Evolutionary conservation across 78 protist genomes (phyloP).

Genomic region (Mastigamoeba balamuthi): DNA sequence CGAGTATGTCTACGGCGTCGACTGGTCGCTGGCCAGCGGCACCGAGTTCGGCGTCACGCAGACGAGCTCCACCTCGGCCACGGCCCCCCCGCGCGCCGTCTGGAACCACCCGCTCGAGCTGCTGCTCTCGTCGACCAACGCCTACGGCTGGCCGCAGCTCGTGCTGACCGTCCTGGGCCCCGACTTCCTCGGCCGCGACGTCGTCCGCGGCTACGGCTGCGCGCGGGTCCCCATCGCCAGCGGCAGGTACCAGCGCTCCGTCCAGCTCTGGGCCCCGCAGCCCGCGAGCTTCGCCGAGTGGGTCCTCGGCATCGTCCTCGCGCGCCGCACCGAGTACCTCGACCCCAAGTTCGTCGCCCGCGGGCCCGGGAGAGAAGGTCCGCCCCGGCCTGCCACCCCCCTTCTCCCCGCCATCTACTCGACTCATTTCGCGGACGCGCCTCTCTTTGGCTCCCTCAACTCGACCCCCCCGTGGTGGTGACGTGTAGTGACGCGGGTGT

Average conservation of each 20-base stretch:
- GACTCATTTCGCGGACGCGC: too few relatives aligned
- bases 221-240: background rate
- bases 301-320: background rate
- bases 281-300: background rate
- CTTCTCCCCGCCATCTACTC: background rate
- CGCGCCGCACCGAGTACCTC: background rate
- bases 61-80: background rate
- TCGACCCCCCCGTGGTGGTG: too few relatives aligned
- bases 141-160: background rate
- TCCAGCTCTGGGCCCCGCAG: background rate
- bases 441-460: too few relatives aligned
- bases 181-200: background rate
- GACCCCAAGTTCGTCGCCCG: background rate
- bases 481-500: background rate
- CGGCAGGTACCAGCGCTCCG: background rate
- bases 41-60: background rate
- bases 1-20: too few relatives aligned
- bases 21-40: too few relatives aligned
- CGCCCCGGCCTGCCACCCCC: too few relatives aligned
- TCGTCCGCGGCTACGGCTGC: background rate
- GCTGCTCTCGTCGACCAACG: background rate
- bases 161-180: background rate
- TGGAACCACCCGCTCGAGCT: background rate
- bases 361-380: background rate
- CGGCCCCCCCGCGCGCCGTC: background rate